Evolutionary conservation across 2,329 filamentous ascomycete genomes (phyloP), one percentile per base, ranked within the genome.

Genomic region (Xylariaceae sp.): DNA sequence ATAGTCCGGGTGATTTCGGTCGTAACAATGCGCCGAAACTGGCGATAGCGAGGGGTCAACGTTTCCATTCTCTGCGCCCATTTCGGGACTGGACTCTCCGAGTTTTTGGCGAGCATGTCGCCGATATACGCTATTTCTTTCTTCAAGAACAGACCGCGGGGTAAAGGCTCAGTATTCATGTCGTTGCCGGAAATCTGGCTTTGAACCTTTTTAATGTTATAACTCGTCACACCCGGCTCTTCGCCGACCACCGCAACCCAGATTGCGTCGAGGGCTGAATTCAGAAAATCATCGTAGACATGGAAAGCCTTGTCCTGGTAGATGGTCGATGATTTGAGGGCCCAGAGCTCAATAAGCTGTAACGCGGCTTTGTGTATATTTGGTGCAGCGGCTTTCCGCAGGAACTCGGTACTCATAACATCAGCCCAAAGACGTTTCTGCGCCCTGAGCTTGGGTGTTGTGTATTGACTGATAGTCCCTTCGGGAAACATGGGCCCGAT

Each of bases 221-320:
- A 49, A 30, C 55, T 53, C 11, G 52, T 62, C 2, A 66, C 58
- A 2, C 65, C 63, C n/a, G 66, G 59, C n/a, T 67, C 54, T 2
- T 64, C 60, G 2, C 68, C 71, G 12, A 72, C 62, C 0, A 68
- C 55, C 9, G 63, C 65, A 0, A 65, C 67, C 66, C 66, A 73
- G 27, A 72, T 69, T 12, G 61, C 65, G 51, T 74, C 70, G 22
- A 74, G 56, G 0, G 67, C 63, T 0, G 61, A 63, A 30, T 66
- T 56, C 48, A 59, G 56, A 27, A 74, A 59, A 48, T 74, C 71
- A 4, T 66, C 51, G 1, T 45, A 36, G 4, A 62, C 66, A 7
- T 52, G 50, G 45, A 75, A 72, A 1, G 70, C 61, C 17, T 54
- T 19, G 2, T 54, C 35, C 6, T 52, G 52, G 11, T 47, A 44